Evolutionary conservation across 192 early-diverging fungal species (phyloP).

Genomic region (Pilaira anomala): DNA sequence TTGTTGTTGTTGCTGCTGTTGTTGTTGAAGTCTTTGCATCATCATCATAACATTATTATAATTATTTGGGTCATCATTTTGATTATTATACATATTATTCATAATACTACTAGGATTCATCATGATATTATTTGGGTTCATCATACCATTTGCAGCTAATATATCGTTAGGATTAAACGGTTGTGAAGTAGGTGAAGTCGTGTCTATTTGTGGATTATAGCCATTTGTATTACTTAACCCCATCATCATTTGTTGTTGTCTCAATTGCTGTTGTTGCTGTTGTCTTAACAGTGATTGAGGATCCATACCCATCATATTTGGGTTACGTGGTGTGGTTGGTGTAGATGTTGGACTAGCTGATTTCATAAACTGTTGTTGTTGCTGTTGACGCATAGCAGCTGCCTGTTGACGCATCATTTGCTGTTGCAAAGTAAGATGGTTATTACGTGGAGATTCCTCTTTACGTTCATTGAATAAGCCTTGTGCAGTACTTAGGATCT

Average conservation of each 20-base stretch:
- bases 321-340: background rate
- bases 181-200: background rate
- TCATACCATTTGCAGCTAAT: conserved; percentile 25
- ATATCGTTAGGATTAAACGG: conserved; percentile 18
- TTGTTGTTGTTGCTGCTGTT: background rate
- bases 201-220: conserved; percentile 3
- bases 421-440: conserved; percentile 13
- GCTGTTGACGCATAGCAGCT: conserved; percentile 29
- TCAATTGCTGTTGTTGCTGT: conserved; percentile 27
- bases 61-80: conserved; percentile 9
- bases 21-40: conserved; percentile 31
- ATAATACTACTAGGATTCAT: conserved; percentile 19
- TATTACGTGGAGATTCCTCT: background rate
- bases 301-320: conserved; percentile 18
- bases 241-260: conserved; percentile 6
- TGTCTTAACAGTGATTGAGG: conserved; percentile 21
- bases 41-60: conserved; percentile 32
- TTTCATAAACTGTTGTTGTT: conserved; percentile 20
- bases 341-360: background rate
- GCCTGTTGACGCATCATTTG: conserved; percentile 26
- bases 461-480: conserved; percentile 11
- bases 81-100: conserved; percentile 6
- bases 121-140: conserved; percentile 30
- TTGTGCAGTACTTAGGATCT: conserved; percentile 23
- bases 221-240: background rate